Percentiles rank a stretch among this genome's conserved stretches.
phyloP scores from a whole-genome alignment of 192 early-diverging fungal genomes.

The Coemansia sp. region DNA sequence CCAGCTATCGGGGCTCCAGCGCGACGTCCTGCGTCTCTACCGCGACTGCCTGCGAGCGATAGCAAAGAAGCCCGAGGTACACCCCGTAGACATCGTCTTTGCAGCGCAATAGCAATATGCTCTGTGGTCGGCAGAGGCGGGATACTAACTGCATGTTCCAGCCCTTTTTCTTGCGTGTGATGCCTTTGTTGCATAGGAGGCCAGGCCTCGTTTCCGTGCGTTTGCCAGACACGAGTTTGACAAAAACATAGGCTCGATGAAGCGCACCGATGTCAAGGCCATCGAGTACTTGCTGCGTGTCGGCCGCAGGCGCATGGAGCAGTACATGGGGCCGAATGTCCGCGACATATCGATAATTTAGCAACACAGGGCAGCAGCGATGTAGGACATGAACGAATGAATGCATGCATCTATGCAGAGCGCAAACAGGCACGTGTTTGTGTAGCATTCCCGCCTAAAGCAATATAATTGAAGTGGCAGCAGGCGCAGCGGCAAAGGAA shows the following conservation, averaged over 20 bases:
- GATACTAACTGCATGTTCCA: too few relatives aligned
- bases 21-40: conserved; percentile 63
- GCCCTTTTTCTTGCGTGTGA: too few relatives aligned
- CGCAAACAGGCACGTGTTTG: too few relatives aligned
- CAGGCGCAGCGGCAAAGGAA: too few relatives aligned
- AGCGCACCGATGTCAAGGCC: conserved; percentile 60
- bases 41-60: conserved; percentile 67
- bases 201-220: conserved; percentile 59
- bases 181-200: too few relatives aligned
- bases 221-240: conserved; percentile 68
- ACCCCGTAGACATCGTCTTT: background rate
- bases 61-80: conserved; percentile 60
- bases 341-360: conserved; percentile 50
- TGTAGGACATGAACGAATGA: too few relatives aligned
- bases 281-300: conserved; percentile 67
- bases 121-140: too few relatives aligned
- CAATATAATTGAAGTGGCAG: too few relatives aligned
- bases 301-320: conserved; percentile 61
- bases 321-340: conserved; percentile 59
- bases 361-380: too few relatives aligned
- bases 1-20: conserved; percentile 62
- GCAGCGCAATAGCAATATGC: too few relatives aligned
- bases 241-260: conserved; percentile 48
- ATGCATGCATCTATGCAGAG: too few relatives aligned
- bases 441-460: too few relatives aligned